A percentile compares a stretch with the other conserved stretches of the same genome.
Conservation (phyloP, 129 eudicot genomes). For the Solidago caesia region DNA sequence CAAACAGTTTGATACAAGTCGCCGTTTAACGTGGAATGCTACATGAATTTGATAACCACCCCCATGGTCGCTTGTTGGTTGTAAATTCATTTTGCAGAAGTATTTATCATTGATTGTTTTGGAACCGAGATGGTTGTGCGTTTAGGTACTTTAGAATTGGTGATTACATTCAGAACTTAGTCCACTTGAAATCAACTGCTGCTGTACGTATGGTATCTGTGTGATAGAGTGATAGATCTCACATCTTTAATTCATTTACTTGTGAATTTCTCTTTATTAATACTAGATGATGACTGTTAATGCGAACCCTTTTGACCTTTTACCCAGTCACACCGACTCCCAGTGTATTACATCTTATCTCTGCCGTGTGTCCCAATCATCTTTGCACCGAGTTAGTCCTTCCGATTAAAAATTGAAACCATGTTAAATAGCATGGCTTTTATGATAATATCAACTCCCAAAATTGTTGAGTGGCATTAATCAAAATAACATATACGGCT, state of each 20-base stretch:
- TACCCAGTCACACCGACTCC: no score
- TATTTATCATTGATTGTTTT: no score
- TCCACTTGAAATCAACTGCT: background rate
- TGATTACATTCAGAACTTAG: background rate
- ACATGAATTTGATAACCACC: slow-evolving; percentile 8
- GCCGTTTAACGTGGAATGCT: slow-evolving; percentile 8
- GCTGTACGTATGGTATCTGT: background rate
- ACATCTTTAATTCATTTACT: no score
- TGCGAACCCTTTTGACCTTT: no score
- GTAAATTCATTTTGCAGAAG: slow-evolving; percentile 18
- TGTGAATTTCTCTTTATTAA: no score
- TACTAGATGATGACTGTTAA: no score
- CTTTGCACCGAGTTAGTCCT: background rate
- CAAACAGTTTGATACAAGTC: background rate
- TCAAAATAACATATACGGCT: no score
- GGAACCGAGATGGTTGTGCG: background rate
- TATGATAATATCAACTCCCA: no score
- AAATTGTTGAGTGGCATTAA: background rate
- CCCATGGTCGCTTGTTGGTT: slow-evolving; percentile 13
- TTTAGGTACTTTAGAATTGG: background rate
- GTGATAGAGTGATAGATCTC: no score
- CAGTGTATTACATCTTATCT: no score
- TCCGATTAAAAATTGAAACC: background rate
- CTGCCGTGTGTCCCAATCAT: background rate
- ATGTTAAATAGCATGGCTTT: no score